Percentiles rank a stretch among this genome's conserved stretches.
These are phyloP conservation scores for Protomyces arabidopsidicola DNA, from an alignment of 1,139 yeast genomes.

Conservation along the genomic window DNA sequence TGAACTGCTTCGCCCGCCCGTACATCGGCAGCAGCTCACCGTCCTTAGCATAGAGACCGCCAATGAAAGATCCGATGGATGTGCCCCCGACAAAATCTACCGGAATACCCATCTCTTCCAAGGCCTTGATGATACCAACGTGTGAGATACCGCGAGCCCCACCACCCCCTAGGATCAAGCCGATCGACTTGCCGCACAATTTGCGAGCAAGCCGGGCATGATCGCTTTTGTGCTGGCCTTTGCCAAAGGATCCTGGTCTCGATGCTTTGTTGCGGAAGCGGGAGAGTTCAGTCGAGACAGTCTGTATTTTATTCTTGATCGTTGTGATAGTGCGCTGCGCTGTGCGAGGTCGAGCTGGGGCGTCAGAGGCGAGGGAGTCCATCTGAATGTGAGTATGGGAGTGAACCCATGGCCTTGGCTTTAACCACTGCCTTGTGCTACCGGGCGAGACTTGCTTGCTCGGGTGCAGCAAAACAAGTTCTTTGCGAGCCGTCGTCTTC, in stretches of 20 bases:
- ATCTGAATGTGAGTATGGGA: constrained; percentile 82
- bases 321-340: constrained; percentile 29
- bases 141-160: constrained; percentile 96
- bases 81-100: constrained; percentile 94
- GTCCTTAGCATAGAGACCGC: constrained; percentile 89
- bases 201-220: constrained; percentile 84
- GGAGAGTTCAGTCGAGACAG: constrained; percentile 39
- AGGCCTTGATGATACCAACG: constrained; percentile 82
- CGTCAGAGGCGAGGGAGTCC: constrained; percentile 29
- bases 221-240: constrained; percentile 70
- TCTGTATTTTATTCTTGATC: constrained; percentile 38
- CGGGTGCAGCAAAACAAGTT: constrained; percentile 75
- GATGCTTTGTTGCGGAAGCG: constrained; percentile 36
- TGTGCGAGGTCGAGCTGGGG: constrained; percentile 10
- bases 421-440: constrained; percentile 77
- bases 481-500: constrained; percentile 84
- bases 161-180: constrained; percentile 93
- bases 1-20: constrained; percentile 82
- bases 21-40: constrained; percentile 85
- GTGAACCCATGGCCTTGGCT: constrained; percentile 81
- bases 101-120: constrained; percentile 92
- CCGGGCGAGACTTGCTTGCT: constrained; percentile 82
- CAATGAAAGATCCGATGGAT: constrained; percentile 91
- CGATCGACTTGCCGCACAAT: constrained; percentile 87
- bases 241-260: constrained; percentile 42